These are phyloP conservation scores for Pochonia chlamydosporia DNA, from an alignment of 2,329 filamentous ascomycete species.

Conservation along the genomic window DNA sequence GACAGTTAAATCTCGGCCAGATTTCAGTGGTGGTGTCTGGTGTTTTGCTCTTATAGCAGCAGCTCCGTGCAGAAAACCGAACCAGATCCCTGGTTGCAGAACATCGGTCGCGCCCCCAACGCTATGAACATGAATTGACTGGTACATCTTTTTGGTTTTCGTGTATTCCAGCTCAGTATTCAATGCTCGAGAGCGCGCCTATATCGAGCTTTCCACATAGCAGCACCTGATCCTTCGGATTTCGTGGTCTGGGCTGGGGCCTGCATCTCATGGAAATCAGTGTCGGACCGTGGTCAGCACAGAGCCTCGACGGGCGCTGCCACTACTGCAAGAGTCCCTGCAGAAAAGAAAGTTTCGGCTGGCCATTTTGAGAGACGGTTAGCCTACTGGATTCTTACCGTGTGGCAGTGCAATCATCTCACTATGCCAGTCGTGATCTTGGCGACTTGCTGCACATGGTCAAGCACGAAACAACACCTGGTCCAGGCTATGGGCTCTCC, in stretches of 20 bases:
- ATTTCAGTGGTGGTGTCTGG: neutral
- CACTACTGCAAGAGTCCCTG: neutral
- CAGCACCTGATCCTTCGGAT: neutral
- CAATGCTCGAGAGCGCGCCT: neutral
- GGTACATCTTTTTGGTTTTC: neutral
- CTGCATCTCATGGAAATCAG: neutral
- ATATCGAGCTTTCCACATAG: neutral
- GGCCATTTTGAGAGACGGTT: neutral
- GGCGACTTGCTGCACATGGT: neutral
- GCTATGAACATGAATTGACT: neutral
- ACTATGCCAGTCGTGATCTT: neutral
- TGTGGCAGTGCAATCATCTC: neutral
- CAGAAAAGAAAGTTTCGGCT: neutral
- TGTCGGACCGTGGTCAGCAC: neutral
- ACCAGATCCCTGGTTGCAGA: too few relatives aligned
- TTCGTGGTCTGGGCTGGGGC: neutral
- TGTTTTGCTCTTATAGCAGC: neutral
- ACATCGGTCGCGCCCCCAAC: neutral
- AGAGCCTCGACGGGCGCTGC: neutral
- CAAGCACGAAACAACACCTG: neutral
- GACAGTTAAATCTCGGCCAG: neutral
- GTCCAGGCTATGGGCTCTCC: too few relatives aligned
- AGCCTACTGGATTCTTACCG: neutral
- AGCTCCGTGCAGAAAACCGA: neutral
- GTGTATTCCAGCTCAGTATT: neutral